A percentile compares a stretch with the other conserved stretches of the same genome.
Evolutionary conservation across 352 stramenopile genomes (phyloP).

Genomic region (Salisapilia sapeloensis): DNA sequence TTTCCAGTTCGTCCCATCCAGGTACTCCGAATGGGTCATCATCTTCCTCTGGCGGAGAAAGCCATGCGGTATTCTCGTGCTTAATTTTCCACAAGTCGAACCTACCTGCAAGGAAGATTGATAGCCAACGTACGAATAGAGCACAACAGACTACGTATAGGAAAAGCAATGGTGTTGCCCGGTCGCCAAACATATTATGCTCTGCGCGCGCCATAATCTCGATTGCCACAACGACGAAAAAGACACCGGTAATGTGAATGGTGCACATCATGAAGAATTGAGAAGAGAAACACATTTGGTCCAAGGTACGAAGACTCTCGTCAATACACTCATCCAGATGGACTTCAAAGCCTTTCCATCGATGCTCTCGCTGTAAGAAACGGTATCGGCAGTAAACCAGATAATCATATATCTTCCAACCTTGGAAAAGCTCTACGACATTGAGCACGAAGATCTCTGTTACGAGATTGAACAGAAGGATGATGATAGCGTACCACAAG

Average conservation of each 20-base stretch:
- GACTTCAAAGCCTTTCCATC: constrained; percentile 93
- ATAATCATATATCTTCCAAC: constrained; percentile 97
- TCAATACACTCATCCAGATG: constrained; percentile 96
- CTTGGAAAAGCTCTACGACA: constrained; percentile 92
- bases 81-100: constrained; percentile 93
- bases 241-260: constrained; percentile 86
- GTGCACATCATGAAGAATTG: constrained; percentile 98
- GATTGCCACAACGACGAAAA: constrained; percentile 90
- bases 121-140: constrained; percentile 36
- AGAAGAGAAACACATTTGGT: constrained; percentile 96
- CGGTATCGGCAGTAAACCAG: constrained; percentile 92
- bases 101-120: constrained; percentile 74
- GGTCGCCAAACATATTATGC: constrained; percentile 95
- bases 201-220: constrained; percentile 91
- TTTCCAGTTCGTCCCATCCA: constrained; percentile 84
- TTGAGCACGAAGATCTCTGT: constrained; percentile 92
- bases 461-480: constrained; percentile 90
- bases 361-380: constrained; percentile 91
- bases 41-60: constrained; percentile 73
- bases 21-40: constrained; percentile 87
- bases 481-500: constrained; percentile 89
- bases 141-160: constrained; percentile 44
- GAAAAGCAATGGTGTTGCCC: constrained; percentile 73
- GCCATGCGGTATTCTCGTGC: constrained; percentile 92
- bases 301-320: constrained; percentile 86